Base-by-base conservation (phyloP, 345 rosid genomes). In the Pseudoturritis turrita region DNA sequence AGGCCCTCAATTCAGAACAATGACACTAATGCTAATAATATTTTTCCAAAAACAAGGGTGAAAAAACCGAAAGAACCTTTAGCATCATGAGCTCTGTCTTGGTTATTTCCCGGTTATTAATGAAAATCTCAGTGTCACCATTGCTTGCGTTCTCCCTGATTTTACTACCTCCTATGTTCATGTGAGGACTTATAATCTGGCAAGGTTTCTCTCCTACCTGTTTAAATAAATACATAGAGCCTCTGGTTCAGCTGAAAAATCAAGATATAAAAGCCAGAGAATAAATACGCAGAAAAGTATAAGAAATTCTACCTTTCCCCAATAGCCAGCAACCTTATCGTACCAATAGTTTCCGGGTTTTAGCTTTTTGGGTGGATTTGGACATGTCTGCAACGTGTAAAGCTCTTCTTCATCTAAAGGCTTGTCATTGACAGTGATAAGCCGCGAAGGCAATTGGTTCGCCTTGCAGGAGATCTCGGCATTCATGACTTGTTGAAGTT, bases 311-410 rank as follows among this genome's bases (percentile, higher is more conserved):
- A 94, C 98, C 99, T 86, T 84, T 76, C 97, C 99, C 99, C 99
- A 95, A 6, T 81, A 85, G 57, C 99, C 97, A 71, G 89, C 78
- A 12, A 70, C 76, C 84, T 72, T 87, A 71, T 95, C 99, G 54
- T 95, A 95, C 97, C 99, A 89, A 84, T 91, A 91, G 67, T 0
- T 0, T 36, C 99, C 99, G 0, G 96, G 96, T 65, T 74, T 85
- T 14, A 95, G 80, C 51, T 80, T 87, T 72, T 80, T 87, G 2
- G 99, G 99, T 23, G 93, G 97, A 78, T 82, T 71, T 63, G 45
- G 29, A 50, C 93, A 87, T 78, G 68, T 78, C 82, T 79, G 97
- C 86, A 95, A 55, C 41, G 2, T 25, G 72, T 6, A 45, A 57
- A 91, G 77, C 78, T 83, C 88, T 15, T 78, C 75, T 66, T 76